phyloP scores from a whole-genome alignment of 169 alveolate species.

The Plasmodium adleri region DNA sequence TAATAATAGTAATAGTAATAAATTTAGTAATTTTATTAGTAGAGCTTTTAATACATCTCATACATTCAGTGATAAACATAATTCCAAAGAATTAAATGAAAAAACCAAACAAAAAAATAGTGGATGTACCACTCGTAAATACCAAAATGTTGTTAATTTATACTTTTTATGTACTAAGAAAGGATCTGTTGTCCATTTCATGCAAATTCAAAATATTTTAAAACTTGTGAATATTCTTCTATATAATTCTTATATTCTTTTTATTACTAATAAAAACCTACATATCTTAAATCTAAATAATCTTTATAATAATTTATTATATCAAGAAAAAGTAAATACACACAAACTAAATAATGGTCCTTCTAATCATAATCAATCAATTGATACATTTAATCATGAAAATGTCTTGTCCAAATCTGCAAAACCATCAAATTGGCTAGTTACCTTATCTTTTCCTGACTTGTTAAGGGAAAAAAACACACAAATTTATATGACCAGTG shows the following conservation, averaged over 20 bases:
- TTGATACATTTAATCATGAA: too few species aligned
- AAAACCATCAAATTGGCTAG: too few species aligned
- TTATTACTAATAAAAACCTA: slow-evolving; percentile 27
- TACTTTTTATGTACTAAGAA: slow-evolving; percentile 28
- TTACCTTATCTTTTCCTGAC: slow-evolving; percentile 41
- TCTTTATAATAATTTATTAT: slow-evolving; percentile 24
- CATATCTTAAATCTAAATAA: slow-evolving; percentile 32
- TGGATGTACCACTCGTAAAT: background rate
- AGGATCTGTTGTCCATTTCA: slow-evolving; percentile 3
- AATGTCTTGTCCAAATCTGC: too few species aligned
- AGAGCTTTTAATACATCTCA: too few species aligned
- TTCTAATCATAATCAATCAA: too few species aligned
- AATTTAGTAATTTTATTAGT: too few species aligned
- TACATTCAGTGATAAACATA: too few species aligned
- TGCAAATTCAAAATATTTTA: slow-evolving; percentile 26
- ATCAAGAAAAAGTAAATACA: background rate
- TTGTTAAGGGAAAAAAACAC: slow-evolving; percentile 33
- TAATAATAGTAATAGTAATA: too few species aligned
- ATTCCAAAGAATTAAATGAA: background rate
- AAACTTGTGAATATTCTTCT: slow-evolving; percentile 26
- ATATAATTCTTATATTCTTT: slow-evolving; percentile 23
- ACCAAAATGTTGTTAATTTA: slow-evolving; percentile 9
- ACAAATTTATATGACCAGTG: slow-evolving; percentile 52
- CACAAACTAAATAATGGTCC: too few species aligned
- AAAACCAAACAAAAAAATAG: background rate